phyloP scores from a whole-genome alignment of 768 basidiomycete genomes.

The Lactarius evosmus region DNA sequence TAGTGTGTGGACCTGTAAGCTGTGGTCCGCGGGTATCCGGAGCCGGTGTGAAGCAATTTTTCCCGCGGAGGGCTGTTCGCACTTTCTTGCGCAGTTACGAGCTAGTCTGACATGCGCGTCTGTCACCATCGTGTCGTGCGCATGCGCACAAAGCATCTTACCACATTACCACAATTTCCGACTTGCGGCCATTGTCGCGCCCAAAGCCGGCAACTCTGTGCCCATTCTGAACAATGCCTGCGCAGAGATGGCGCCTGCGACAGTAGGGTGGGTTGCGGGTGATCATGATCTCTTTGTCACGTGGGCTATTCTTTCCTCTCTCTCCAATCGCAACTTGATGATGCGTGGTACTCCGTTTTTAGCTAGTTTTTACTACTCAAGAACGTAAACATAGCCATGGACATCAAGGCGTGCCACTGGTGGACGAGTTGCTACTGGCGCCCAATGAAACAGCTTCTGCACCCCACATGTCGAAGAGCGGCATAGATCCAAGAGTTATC shows the following conservation, averaged over 20 bases:
- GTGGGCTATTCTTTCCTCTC: neutral
- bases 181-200: neutral
- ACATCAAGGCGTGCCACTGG: neutral
- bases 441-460: neutral
- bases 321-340: neutral
- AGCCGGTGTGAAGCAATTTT: neutral
- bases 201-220: neutral
- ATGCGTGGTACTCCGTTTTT: neutral
- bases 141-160: neutral
- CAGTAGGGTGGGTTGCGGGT: too few species aligned
- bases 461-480: neutral
- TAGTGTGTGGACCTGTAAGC: constrained; percentile 33
- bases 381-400: neutral
- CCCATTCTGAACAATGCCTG: neutral
- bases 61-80: neutral
- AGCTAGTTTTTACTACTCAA: neutral
- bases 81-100: constrained; percentile 2
- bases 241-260: neutral
- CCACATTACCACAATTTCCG: neutral
- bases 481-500: neutral
- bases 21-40: neutral
- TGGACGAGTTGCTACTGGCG: neutral
- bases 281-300: neutral
- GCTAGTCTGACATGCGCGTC: neutral
- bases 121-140: neutral